Percentiles rank a stretch among this genome's conserved stretches.
Evolutionary conservation across 2,329 filamentous ascomycete genomes (phyloP).

Genomic region (Rhinocladiella similis): DNA sequence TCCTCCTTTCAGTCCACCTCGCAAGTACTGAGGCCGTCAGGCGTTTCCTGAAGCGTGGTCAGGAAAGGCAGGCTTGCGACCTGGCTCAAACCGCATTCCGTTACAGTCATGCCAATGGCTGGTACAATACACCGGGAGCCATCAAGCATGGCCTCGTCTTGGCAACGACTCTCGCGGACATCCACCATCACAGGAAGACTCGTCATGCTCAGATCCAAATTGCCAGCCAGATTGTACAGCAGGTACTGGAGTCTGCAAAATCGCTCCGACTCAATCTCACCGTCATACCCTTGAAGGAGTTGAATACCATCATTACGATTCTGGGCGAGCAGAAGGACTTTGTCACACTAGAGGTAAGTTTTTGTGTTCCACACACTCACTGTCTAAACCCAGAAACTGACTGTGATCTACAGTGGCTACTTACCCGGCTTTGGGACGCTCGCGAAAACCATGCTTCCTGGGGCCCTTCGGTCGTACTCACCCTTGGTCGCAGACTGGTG

Average conservation of each 20-base stretch:
- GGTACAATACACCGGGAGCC: neutral
- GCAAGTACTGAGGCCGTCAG: slow-evolving; percentile 14
- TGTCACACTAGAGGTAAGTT: neutral
- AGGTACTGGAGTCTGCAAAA: slow-evolving; percentile 2
- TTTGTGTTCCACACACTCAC: too few relatives aligned
- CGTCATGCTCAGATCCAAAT: slow-evolving; percentile 12
- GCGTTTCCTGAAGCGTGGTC: slow-evolving; percentile 7
- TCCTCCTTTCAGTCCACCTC: slow-evolving; percentile 9
- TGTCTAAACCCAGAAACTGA: slow-evolving; percentile 28
- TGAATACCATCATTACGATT: slow-evolving; percentile 40
- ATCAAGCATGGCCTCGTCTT: slow-evolving; percentile 5
- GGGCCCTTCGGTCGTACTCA: slow-evolving; percentile 48
- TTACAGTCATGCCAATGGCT: neutral
- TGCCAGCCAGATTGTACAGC: neutral
- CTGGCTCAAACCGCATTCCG: slow-evolving; percentile 4
- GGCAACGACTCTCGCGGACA: neutral
- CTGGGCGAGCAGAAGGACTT: slow-evolving; percentile 41
- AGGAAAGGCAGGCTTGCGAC: slow-evolving; percentile 15
- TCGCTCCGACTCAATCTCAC: slow-evolving; percentile 44
- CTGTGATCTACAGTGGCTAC: slow-evolving; percentile 34
- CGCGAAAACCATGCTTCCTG: slow-evolving; percentile 48
- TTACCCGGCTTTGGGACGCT: slow-evolving; percentile 49
- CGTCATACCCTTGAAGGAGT: slow-evolving; percentile 36
- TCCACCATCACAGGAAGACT: neutral
- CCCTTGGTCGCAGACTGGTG: slow-evolving; percentile 55